These are phyloP conservation scores for Rubroboletus satanas DNA, from an alignment of 768 basidiomycete species.

Conservation along the genomic window DNA sequence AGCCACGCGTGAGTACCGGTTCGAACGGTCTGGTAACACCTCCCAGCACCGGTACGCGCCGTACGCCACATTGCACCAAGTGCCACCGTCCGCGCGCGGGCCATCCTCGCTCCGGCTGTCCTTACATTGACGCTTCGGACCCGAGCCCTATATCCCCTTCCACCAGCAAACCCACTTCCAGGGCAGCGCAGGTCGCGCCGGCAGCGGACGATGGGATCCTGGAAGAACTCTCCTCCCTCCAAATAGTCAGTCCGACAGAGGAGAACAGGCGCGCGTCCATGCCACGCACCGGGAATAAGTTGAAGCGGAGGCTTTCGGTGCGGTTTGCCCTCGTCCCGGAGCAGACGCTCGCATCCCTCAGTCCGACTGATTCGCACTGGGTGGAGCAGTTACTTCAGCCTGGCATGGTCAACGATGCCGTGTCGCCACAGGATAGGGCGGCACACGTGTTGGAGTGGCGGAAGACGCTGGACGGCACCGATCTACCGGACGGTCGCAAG, in stretches of 20 bases:
- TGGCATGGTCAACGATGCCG: constrained; percentile 33
- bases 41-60: constrained; percentile 44
- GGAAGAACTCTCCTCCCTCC: constrained; percentile 46
- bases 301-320: constrained; percentile 29
- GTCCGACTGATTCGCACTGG: constrained; percentile 43
- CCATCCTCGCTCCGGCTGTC: constrained; percentile 63
- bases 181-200: neutral
- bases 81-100: constrained; percentile 53
- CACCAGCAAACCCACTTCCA: constrained; percentile 3
- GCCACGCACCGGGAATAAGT: constrained; percentile 2
- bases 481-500: constrained; percentile 28
- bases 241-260: constrained; percentile 31
- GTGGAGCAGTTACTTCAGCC: constrained; percentile 45
- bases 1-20: constrained; percentile 9
- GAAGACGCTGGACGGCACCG: constrained; percentile 33
- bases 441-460: constrained; percentile 27
- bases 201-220: constrained; percentile 31
- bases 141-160: constrained; percentile 16
- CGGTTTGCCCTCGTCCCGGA: constrained; percentile 31
- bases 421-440: constrained; percentile 27
- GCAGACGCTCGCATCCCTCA: constrained; percentile 50
- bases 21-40: constrained; percentile 19
- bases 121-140: constrained; percentile 35
- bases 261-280: constrained; percentile 9
- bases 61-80: constrained; percentile 50